A percentile compares a stretch with the other conserved stretches of the same genome.
Evolutionary conservation across 768 basidiomycete species (phyloP).

Genomic region (Lentinus brumalis): DNA sequence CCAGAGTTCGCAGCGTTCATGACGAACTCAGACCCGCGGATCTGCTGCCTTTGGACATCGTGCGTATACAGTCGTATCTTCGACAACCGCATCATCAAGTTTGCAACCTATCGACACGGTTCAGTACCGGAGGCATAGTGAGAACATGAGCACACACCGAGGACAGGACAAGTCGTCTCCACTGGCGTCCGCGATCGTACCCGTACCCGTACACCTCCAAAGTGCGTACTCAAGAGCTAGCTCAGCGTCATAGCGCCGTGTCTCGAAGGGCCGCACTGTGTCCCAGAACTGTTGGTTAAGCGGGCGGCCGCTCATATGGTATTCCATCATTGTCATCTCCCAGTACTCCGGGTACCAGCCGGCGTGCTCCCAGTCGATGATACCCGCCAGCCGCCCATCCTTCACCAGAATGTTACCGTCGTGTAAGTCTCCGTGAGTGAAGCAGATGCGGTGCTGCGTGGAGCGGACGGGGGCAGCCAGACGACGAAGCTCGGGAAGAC

Average conservation of each 20-base stretch:
- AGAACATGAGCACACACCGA: neutral
- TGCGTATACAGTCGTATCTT: too few species aligned
- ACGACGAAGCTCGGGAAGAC: neutral
- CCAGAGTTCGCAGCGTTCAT: too few species aligned
- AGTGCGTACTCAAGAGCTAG: slow-evolving; percentile 2
- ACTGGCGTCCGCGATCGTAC: neutral
- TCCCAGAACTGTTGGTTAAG: slow-evolving; percentile 7
- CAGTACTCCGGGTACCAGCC: slow-evolving; percentile 33
- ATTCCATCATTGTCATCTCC: slow-evolving; percentile 21
- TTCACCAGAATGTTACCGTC: slow-evolving; percentile 26
- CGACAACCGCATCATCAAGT: too few species aligned
- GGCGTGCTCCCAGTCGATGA: slow-evolving; percentile 31
- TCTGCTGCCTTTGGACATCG: too few species aligned
- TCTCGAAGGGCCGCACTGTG: slow-evolving; percentile 2
- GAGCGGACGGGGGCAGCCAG: slow-evolving; percentile 3
- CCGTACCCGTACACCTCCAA: neutral
- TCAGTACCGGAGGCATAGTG: neutral
- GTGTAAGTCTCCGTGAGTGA: slow-evolving; percentile 29
- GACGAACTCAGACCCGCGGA: too few species aligned
- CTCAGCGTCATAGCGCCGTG: neutral
- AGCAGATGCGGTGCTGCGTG: slow-evolving; percentile 12
- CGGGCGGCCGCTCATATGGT: neutral
- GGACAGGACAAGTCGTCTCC: neutral
- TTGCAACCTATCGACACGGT: too few species aligned
- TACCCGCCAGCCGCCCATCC: slow-evolving; percentile 18